Evolutionary conservation across 208 protist species (phyloP), one percentile per base, ranked within the genome.

Genomic region (Polymyxa betae): DNA sequence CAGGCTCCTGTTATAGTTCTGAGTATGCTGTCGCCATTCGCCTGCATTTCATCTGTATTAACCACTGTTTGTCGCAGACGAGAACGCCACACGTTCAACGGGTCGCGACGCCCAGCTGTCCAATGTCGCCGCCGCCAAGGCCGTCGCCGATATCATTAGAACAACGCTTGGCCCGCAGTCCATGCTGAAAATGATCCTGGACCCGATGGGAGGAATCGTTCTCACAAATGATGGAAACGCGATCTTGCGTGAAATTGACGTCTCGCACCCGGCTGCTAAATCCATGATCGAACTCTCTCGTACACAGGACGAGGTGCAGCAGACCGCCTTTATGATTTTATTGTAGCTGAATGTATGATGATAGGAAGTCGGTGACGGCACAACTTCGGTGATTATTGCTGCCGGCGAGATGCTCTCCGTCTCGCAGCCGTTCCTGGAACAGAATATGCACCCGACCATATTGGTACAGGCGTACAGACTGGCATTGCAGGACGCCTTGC

Each of bases 121-220:
- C 91, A 99, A 99, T 94, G 99, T 99, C 89, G 91, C 96, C 77
- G 98, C 98, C 16, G 98, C 97, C 45, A 99, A 95, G 94, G 97
- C 97, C 0, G 98, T 99, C 20, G 97, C 98, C 43, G 97, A 99
- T 91, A 96, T 99, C 89, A 98, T 99, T 93, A 97, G 98, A 93
- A 99, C 98, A 88, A 98, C 97, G 38, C 95, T 99, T 5, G 99
- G 99, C 35, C 99, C 99, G 66, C 97, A 97, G 77, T 96, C 98
- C 46, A 99, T 99, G 99, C 96, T 99, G 35, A 99, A 99, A 95
- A 99, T 99, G 99, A 98, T 99, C 89, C 95, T 99, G 41, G 98
- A 99, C 93, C 97, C 98, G 54, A 99, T 99, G 98, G 99, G 99
- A 44, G 97, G 98, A 66, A 99, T 99, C 60, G 97, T 99, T 38